Conservation (phyloP, 1,284 basidiomycete genomes). For the Boletus semigastroideus region DNA sequence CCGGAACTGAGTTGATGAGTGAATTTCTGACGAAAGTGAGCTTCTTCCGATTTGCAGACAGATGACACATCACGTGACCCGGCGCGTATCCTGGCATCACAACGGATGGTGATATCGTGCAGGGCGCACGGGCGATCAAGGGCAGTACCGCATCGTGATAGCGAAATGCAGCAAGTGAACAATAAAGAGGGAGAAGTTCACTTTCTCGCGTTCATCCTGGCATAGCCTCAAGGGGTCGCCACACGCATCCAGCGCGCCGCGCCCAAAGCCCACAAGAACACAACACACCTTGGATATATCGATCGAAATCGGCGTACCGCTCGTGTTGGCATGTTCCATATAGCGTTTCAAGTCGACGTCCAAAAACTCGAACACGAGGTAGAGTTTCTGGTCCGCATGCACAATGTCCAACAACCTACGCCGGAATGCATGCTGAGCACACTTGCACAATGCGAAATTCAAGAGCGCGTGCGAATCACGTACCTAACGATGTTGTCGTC, state of each 20-base stretch:
- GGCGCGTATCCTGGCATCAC: constrained; percentile 27
- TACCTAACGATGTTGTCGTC: constrained; percentile 94
- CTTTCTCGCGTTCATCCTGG: constrained; percentile 2
- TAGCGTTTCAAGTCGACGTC: constrained; percentile 95
- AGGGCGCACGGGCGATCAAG: constrained; percentile 13
- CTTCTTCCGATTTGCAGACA: neutral
- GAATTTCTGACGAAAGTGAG: constrained; percentile 67
- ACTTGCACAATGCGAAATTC: neutral
- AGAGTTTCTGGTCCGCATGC: constrained; percentile 95
- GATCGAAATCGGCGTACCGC: constrained; percentile 67
- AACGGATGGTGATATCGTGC: constrained; percentile 19
- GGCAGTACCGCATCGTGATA: constrained; percentile 2
- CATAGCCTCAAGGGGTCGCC: constrained; percentile 8
- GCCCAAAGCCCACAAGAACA: neutral
- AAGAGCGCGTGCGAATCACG: constrained; percentile 3
- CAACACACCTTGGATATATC: constrained; percentile 82
- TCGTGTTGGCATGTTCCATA: constrained; percentile 84
- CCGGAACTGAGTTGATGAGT: constrained; percentile 86
- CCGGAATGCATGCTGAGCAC: constrained; percentile 14
- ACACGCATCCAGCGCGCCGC: neutral
- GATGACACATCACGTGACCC: constrained; percentile 28
- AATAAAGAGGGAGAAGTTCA: constrained; percentile 13
- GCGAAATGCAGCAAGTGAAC: constrained; percentile 16
- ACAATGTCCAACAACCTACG: constrained; percentile 93
- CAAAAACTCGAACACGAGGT: constrained; percentile 95